Base-by-base conservation (phyloP, 345 rosid species). In the Psidium guajava region DNA sequence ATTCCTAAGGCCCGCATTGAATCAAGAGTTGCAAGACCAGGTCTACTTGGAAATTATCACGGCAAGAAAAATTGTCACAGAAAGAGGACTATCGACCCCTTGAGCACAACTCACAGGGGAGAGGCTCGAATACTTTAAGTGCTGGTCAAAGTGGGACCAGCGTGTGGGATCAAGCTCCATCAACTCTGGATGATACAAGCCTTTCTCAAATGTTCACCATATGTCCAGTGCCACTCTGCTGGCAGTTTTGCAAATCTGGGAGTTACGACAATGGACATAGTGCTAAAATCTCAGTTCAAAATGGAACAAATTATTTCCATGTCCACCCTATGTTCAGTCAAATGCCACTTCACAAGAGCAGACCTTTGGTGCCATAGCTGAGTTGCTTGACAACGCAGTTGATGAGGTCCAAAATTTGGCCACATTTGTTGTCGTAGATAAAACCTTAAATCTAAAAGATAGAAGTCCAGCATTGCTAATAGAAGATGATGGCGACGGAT, bases 391-490 rank as follows among this genome's bases (percentile, higher is more conserved):
- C 91, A 97, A 97, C 88, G 96, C 98, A 51, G 85, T 97, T 86
- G 98, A 97, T 89, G 99, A 95, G 98, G 93, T 95, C 94, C 94
- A 93, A 93, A 97, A 96, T 88, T 98, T 98, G 89, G 98, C 99
- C 93, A 93, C 95, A 91, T 96, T 89, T 93, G 98, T 96, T 93
- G 91, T 86, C 85, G 92, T 97, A 91, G 98, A 97, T 92, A 95
- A 95, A 93, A 93, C 59, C 51, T 61, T 86, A 87, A 95, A 90
- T 87, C 98, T 96, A 57, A 95, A 92, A 91, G 94, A 97, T 90
- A 94, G 93, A 82, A 91, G 91, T 86, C 73, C 92, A 15, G 95
- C 96, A 56, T 88, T 97, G 89, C 86, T 96, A 90, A 86, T 97
- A 88, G 96, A 93, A 97, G 99, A 97, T 92, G 94, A 96, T 85